Evolutionary conservation across 73 alveolate species (phyloP), one percentile per base, ranked within the genome.

Genomic region (Paramecium caudatum): DNA sequence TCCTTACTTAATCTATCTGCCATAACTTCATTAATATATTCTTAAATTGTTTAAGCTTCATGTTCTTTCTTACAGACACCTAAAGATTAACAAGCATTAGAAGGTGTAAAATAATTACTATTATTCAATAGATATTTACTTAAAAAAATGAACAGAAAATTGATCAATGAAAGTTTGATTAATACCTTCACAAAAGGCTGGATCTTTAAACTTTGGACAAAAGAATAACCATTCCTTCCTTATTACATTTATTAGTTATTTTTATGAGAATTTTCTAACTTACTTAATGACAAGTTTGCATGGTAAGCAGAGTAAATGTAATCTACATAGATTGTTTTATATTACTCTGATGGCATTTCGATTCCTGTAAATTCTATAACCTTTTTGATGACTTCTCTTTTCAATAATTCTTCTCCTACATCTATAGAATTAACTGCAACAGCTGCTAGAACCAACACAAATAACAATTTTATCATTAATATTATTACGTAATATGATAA

Each of bases 141-240:
- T 45, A 3, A 74, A 17, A 74, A 74, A 74, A 74, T 74, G 88
- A 16, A 21, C 43, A 19, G 65, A 74, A 34, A 74, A 74, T 43
- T 74, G 32, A 41, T 74, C 62, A 1, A 74, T 74, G 10, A 74
- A 74, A 39, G 88, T 74, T 25, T 74, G 43, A 21, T 21, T 74
- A 13, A 74, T 41, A 19, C 88, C 88, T 55, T 68, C 84, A 74
- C 88, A 74, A 45, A 74, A 74, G 13, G 43, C 45, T 21, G 43
- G 23, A 37, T 74, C 88, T 74, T 74, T 74, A 8, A 74, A 37
- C 55, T 41, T 41, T 16, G 88, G 88, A 43, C 88, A 74, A 19
- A 74, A 17, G 27, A 45, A n/a, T 23, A 25, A 3, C 43, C 43
- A 74, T 45, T 74, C 88, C 21, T 74, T 74, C 21, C 5, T 39